Evolutionary conservation across 2,329 filamentous ascomycete species (phyloP).

Genomic region (Fusarium mexicanum): DNA sequence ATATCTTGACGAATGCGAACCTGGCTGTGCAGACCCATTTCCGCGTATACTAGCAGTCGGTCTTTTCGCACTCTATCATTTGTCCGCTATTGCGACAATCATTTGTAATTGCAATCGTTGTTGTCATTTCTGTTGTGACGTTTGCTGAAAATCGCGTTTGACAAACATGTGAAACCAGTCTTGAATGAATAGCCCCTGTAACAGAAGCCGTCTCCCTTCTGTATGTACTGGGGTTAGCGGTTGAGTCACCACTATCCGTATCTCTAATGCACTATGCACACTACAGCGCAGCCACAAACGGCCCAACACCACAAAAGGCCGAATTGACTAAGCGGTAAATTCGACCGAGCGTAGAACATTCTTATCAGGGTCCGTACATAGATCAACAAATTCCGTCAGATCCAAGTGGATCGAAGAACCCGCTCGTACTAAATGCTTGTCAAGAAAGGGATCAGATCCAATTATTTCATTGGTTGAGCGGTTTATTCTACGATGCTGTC

Average conservation of each 20-base stretch:
- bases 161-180: neutral
- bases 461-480: neutral
- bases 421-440: neutral
- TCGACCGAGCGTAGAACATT: neutral
- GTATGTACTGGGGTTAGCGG: neutral
- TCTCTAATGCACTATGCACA: neutral
- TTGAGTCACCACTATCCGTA: neutral
- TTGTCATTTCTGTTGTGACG: neutral
- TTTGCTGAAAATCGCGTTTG: neutral
- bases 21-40: neutral
- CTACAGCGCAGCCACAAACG: neutral
- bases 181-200: neutral
- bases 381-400: neutral
- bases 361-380: neutral
- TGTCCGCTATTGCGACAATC: neutral
- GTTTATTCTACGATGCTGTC: neutral
- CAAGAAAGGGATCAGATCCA: neutral
- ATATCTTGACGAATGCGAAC: neutral
- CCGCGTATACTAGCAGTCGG: neutral
- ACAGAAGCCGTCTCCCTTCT: neutral
- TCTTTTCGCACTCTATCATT: neutral
- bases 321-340: conserved; percentile 12
- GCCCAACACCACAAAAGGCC: neutral
- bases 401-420: neutral
- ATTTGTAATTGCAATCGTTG: neutral